Evolutionary conservation across 768 basidiomycete genomes (phyloP), one percentile per base, ranked within the genome.

Genomic region (Boletus reticuloceps): DNA sequence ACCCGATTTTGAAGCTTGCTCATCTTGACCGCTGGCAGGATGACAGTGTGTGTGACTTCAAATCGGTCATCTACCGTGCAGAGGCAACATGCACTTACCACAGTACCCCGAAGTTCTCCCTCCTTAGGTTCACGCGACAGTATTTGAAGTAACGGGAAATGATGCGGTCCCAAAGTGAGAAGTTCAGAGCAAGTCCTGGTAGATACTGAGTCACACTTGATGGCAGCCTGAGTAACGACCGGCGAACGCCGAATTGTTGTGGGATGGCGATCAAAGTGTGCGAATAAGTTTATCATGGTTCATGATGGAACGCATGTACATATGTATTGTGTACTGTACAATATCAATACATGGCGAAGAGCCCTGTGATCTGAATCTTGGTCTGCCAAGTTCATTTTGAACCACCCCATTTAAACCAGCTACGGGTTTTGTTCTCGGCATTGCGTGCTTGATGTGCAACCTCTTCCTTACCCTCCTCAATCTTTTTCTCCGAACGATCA

Each of bases 391-490:
- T n/a, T 62, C 32, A 66, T 55, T 75, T 67, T 34, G 61, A 61
- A 47, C 72, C 59, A 22, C 74, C 76, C 64, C 75, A 76, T 14
- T 74, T 69, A 25, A 77, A 77, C 74, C 74, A 74, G 46, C 69
- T 62, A 38, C 74, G 71, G 5, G 67, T 42, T 12, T 68, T 64
- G 17, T 59, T 56, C 54, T 70, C 62, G 13, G 60, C 69, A 19
- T 60, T 59, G 34, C 50, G 61, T 14, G 59, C 64, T 36, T 58
- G 68, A 47, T 66, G 65, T 4, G 44, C 51, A 20, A 56, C 56
- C 11, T 57, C 62, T 37, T 64, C 71, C 65, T 73, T 71, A 0
- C 64, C 58, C 42, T 73, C 72, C 13, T 66, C 69, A 10, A 69
- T 45, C 38, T 36, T 66, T 32, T 61, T 56, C 58, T 72, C 69